A percentile compares a stretch with the other conserved stretches of the same genome.
Conservation (phyloP, 345 rosid genomes). For the Draba incana region DNA sequence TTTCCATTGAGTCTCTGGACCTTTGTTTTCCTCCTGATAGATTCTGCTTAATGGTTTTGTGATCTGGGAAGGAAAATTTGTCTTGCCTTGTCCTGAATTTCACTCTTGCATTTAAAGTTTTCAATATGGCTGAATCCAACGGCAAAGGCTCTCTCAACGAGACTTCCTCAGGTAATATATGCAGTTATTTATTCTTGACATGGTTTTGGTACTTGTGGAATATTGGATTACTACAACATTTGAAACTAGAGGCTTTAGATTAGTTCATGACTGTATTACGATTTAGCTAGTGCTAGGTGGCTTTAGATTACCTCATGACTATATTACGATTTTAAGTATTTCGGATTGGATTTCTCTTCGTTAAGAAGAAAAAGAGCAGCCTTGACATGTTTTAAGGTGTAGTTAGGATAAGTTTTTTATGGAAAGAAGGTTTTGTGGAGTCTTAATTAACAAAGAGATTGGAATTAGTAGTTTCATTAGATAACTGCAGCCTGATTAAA, state of each 20-base stretch:
- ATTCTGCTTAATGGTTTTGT: conserved; percentile 23
- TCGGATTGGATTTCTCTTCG: neutral
- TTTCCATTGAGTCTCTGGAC: conserved; percentile 4
- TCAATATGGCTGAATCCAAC: conserved; percentile 36
- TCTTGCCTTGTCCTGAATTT: conserved; percentile 8
- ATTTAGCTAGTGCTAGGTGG: conserved; percentile 6
- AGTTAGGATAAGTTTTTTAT: neutral
- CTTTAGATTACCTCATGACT: conserved; percentile 9
- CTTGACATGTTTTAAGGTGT: conserved; percentile 25
- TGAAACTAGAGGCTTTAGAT: conserved; percentile 24
- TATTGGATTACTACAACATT: conserved; percentile 8
- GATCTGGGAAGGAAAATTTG: conserved; percentile 21
- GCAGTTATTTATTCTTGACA: neutral
- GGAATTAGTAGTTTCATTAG: conserved; percentile 7
- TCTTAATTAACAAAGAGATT: conserved; percentile 4
- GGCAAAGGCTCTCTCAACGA: conserved; percentile 32
- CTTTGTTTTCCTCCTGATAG: neutral
- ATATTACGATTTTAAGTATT: conserved; percentile 1
- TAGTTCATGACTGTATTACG: neutral
- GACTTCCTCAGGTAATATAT: conserved; percentile 35
- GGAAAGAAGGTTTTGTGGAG: conserved; percentile 23
- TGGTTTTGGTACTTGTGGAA: conserved; percentile 13
- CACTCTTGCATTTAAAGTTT: conserved; percentile 26
- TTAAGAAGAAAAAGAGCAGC: conserved; percentile 20
- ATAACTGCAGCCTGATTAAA: neutral